Evolutionary conservation across 345 rosid genomes (phyloP), one percentile per base, ranked within the genome.

Genomic region (Eucalyptus erythrocorys): DNA sequence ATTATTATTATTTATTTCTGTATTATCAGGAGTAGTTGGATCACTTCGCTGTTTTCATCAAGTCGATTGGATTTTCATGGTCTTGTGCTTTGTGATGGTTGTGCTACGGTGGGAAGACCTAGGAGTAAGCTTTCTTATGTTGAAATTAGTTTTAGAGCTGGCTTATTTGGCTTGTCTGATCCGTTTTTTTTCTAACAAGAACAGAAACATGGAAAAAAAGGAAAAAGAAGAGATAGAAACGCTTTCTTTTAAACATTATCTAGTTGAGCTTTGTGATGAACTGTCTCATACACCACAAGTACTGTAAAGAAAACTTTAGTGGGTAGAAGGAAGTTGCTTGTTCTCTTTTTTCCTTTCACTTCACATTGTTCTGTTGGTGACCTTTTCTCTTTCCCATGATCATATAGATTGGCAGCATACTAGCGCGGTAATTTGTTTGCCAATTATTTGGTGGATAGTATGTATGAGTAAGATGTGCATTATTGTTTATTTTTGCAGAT

Each of bases 401-500:
- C 82, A 37, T 11, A 6, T 71, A 3, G 82, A 37, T 71, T 34
- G 86, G 34, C 37, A 85, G 37, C 86, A 85, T 85, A 85, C 86
- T 15, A 48, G 57, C 55, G n/a, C 30, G 27, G 15, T 48, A 13
- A 24, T 32, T 14, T n/a, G 81, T 71, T 19, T 64, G 42, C 26
- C 45, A 40, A 21, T 40, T 43, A 43, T 27, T 50, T 49, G 53
- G 49, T 27, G n/a, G 32, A 45, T 15, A 57, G 57, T n/a, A 32
- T 85, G 87, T 21, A 4, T n/a, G 27, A 84, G n/a, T 88, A 30
- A 21, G 9, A 22, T 13, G 40, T 48, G 47, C 51, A 30, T 37
- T 32, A 27, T 26, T 48, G 21, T 57, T 22, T 87, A 24, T 71
- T 48, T 89, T 87, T 87, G 85, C 91, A 92, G 93, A 85, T 92